Percentiles rank a stretch among this genome's conserved stretches.
These are phyloP conservation scores for Botryotinia calthae DNA, from an alignment of 2,329 filamentous ascomycete genomes.

Conservation along the genomic window DNA sequence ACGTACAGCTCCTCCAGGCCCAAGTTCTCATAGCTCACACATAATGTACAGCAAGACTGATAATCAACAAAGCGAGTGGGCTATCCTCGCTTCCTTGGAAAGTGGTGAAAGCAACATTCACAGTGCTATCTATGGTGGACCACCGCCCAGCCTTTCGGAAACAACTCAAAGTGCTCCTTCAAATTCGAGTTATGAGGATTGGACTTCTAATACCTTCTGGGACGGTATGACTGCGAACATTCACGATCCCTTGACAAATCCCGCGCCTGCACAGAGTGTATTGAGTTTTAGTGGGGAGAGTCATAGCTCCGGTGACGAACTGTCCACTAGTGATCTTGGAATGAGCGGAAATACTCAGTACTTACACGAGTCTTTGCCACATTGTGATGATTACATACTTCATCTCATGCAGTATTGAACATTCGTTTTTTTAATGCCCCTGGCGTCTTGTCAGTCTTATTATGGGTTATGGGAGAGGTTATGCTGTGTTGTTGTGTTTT, in stretches of 20 bases:
- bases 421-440: background rate
- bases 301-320: constrained; percentile 51
- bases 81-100: constrained; percentile 76
- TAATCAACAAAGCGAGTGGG: constrained; percentile 62
- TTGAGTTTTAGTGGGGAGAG: constrained; percentile 60
- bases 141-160: constrained; percentile 39
- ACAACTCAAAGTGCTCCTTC: constrained; percentile 21
- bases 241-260: constrained; percentile 38
- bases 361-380: background rate
- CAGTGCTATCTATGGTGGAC: constrained; percentile 74
- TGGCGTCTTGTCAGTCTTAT: background rate
- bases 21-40: constrained; percentile 28
- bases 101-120: constrained; percentile 80
- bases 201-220: constrained; percentile 57
- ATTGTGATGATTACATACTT: background rate
- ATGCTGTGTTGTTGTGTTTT: background rate
- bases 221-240: constrained; percentile 39
- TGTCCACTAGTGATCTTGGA: constrained; percentile 33
- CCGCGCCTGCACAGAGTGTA: constrained; percentile 50
- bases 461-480: background rate
- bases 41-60: constrained; percentile 37
- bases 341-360: constrained; percentile 6
- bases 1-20: constrained; percentile 34
- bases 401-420: background rate
- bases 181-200: constrained; percentile 41